A percentile compares a stretch with the other conserved stretches of the same genome.
These are phyloP conservation scores for Mycena alexandri DNA, from an alignment of 768 basidiomycete species.

Conservation along the genomic window DNA sequence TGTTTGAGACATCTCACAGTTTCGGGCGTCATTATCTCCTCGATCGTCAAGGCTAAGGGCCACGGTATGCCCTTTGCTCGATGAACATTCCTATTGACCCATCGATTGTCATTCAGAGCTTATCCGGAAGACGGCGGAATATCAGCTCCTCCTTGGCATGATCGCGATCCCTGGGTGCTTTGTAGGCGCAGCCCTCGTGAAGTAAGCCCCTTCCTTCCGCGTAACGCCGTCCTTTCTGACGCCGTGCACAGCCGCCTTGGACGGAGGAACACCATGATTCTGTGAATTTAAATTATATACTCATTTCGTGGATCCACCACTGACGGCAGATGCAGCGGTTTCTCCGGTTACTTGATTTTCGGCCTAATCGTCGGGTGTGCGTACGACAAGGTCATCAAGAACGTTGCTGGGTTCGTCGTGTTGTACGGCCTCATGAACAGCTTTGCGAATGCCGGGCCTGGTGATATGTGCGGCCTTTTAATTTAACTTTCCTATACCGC, in stretches of 20 bases:
- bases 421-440: slow-evolving; percentile 83
- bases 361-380: slow-evolving; percentile 70
- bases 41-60: slow-evolving; percentile 32
- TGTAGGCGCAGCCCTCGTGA: slow-evolving; percentile 56
- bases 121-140: slow-evolving; percentile 66
- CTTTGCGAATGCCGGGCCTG: slow-evolving; percentile 60
- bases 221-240: slow-evolving; percentile 46
- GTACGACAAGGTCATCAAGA: slow-evolving; percentile 73
- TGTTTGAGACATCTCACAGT: slow-evolving; percentile 42
- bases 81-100: not conserved
- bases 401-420: slow-evolving; percentile 75
- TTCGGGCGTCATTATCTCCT: slow-evolving; percentile 64
- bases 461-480: slow-evolving; percentile 65
- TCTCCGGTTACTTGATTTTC: slow-evolving; percentile 76
- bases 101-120: slow-evolving; percentile 24
- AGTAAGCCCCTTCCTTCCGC: slow-evolving; percentile 43
- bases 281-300: slow-evolving; percentile 12
- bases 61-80: slow-evolving; percentile 16
- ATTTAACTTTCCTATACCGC: not conserved
- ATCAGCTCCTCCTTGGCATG: slow-evolving; percentile 73
- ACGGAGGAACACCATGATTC: slow-evolving; percentile 65
- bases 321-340: slow-evolving; percentile 61
- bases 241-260: slow-evolving; percentile 60
- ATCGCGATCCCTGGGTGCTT: slow-evolving; percentile 75
- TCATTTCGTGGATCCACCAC: not conserved